Evolutionary conservation across 257 asterid species (phyloP).

Genomic region (Ilex aquifolium): DNA sequence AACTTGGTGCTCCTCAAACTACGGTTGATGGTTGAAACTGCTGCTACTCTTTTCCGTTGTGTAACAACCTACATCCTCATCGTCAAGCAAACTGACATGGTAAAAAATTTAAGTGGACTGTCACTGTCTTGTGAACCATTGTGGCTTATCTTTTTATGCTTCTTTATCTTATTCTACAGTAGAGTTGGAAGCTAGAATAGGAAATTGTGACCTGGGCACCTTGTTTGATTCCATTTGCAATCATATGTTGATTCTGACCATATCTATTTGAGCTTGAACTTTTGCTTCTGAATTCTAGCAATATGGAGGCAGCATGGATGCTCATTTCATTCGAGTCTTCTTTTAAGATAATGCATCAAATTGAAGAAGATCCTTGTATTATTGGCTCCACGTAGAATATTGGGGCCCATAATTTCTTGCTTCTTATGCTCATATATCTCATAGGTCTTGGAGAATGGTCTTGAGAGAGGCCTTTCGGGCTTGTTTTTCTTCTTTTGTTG

Average conservation of each 20-base stretch:
- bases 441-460: too few species aligned
- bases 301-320: background rate
- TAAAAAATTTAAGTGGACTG: conserved; percentile 10
- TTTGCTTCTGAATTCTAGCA: background rate
- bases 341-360: background rate
- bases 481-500: background rate
- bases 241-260: background rate
- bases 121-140: background rate
- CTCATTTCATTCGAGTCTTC: background rate
- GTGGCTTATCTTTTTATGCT: background rate
- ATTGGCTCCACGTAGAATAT: too few species aligned
- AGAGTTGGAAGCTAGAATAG: background rate
- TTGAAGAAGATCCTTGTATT: background rate
- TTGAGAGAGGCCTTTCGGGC: too few species aligned
- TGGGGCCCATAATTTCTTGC: too few species aligned
- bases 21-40: conserved; percentile 74
- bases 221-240: background rate
- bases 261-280: background rate
- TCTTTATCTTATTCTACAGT: background rate
- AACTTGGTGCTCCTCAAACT: conserved; percentile 75
- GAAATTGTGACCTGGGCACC: background rate
- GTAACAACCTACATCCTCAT: conserved; percentile 61
- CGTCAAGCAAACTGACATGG: conserved; percentile 62
- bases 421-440: too few species aligned
- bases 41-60: conserved; percentile 82